Evolutionary conservation across 225 moss, liverwort and hornwort genomes (phyloP).

Genomic region (Ulota crispa): DNA sequence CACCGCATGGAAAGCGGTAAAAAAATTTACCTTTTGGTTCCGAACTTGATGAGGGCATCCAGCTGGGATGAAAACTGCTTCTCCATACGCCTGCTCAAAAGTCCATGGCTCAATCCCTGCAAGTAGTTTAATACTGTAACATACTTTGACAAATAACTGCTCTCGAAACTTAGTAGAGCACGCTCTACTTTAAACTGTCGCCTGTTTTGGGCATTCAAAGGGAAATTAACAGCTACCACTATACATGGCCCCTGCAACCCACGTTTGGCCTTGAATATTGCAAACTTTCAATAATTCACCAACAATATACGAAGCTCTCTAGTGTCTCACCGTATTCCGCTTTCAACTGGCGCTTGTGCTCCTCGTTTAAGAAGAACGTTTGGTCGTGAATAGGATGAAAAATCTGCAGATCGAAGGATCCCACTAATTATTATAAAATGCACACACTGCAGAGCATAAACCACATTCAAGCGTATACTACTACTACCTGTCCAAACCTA

Average conservation of each 20-base stretch:
- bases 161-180: not conserved
- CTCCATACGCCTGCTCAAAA: constrained; percentile 93
- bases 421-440: not conserved
- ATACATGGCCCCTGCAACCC: constrained; percentile 6
- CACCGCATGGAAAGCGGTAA: not conserved
- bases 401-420: constrained; percentile 35
- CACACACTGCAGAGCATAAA: not conserved
- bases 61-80: constrained; percentile 96
- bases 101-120: constrained; percentile 95
- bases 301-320: not conserved
- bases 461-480: not conserved
- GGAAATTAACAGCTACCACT: not conserved
- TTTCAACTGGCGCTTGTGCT: constrained; percentile 58
- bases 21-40: constrained; percentile 66
- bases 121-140: not conserved
- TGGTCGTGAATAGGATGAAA: constrained; percentile 69
- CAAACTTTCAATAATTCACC: not conserved
- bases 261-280: not conserved
- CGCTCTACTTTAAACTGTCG: not conserved
- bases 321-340: constrained; percentile 51
- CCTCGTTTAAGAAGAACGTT: constrained; percentile 47
- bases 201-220: not conserved
- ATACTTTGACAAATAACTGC: not conserved
- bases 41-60: constrained; percentile 99
- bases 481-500: not conserved